Evolutionary conservation across 305 asterid species (phyloP).

Genomic region (Ilex paraguariensis): DNA sequence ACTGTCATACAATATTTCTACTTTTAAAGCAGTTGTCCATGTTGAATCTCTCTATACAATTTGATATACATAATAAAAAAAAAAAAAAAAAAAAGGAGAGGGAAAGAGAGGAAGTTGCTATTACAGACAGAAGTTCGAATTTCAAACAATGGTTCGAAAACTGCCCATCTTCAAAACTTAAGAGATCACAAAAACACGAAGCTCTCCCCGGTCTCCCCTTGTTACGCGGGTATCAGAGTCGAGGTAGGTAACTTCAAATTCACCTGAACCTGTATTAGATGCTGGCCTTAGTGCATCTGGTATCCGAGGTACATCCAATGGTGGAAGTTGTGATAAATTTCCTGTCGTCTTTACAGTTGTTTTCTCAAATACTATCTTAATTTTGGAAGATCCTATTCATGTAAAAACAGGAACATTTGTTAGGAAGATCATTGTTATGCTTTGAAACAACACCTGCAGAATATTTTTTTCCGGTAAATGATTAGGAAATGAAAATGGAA

Average conservation of each 20-base stretch:
- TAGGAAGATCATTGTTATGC: background rate
- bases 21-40: background rate
- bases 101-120: background rate
- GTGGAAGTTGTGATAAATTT: conserved; percentile 77
- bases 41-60: background rate
- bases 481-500: background rate
- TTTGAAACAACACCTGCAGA: no score
- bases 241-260: conserved; percentile 76
- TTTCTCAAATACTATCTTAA: conserved; percentile 79
- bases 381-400: conserved; percentile 41
- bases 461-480: no score
- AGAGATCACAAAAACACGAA: conserved; percentile 77
- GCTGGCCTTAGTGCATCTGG: conserved; percentile 69
- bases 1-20: no score
- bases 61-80: background rate
- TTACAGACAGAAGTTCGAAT: no score
- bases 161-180: conserved; percentile 11
- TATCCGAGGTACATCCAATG: conserved; percentile 68
- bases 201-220: conserved; percentile 85
- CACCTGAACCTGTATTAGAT: conserved; percentile 68
- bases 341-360: conserved; percentile 82
- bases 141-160: no score
- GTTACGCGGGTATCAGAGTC: conserved; percentile 77
- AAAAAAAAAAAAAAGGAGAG: background rate
- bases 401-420: conserved; percentile 4